Conservation (phyloP, 139 green algal species). For the Coelastrella sp. region DNA sequence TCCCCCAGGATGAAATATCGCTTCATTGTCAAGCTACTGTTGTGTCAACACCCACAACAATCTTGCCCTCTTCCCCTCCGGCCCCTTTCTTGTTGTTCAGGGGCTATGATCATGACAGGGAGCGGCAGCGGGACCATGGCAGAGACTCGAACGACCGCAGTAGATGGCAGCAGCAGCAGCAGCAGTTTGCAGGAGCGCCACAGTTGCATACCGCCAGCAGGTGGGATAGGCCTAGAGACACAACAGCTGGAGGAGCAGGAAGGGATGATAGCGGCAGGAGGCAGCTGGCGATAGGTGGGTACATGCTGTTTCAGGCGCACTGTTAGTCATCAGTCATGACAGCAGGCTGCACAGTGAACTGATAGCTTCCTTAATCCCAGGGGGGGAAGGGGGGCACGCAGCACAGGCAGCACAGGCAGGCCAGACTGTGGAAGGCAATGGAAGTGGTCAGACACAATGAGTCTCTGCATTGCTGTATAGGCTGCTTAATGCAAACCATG, state of each 20-base stretch:
- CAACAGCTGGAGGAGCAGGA: neutral
- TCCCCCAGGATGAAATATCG: no score
- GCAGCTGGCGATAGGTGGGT: neutral
- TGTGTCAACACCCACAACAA: no score
- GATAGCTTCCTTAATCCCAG: no score
- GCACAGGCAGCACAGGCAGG: no score
- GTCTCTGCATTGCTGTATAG: no score
- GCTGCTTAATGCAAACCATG: no score
- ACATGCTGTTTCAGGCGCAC: neutral
- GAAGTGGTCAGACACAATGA: no score
- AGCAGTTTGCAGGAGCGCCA: neutral
- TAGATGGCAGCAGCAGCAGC: constrained; percentile 33
- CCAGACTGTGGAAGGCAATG: no score
- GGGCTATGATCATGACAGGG: neutral
- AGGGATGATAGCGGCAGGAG: neutral
- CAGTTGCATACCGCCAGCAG: neutral
- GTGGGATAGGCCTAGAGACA: constrained; percentile 13
- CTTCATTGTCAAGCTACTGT: no score
- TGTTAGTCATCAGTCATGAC: neutral
- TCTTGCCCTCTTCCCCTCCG: no score
- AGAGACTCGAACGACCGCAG: neutral
- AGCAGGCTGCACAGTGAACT: no score
- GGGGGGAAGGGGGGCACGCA: no score
- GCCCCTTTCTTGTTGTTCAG: neutral
- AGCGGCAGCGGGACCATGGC: neutral